Conservation (phyloP, 495 filamentous ascomycete genomes). For the Aspergillus sclerotioniger region DNA sequence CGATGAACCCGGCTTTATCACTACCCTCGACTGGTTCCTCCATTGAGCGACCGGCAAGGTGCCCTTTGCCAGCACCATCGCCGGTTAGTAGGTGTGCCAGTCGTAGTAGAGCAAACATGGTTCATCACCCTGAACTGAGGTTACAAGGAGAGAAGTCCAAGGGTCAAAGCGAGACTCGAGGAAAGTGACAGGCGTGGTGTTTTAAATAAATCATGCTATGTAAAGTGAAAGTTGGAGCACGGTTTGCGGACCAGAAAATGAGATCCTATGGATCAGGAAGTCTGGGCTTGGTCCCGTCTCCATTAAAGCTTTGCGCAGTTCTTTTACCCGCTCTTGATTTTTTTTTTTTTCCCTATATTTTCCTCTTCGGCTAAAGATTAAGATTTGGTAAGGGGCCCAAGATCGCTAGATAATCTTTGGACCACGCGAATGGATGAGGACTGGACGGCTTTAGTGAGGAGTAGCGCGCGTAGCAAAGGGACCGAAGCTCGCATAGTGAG, state of each 20-base stretch:
- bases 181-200: neutral
- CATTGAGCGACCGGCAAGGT: slow-evolving; percentile 1
- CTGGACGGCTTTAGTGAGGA: neutral
- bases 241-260: neutral
- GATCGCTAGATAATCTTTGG: slow-evolving; percentile 1
- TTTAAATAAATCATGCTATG: neutral
- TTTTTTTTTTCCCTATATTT: neutral
- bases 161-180: neutral
- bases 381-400: slow-evolving; percentile 2
- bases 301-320: neutral
- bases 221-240: neutral
- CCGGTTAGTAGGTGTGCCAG: neutral
- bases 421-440: neutral
- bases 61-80: neutral
- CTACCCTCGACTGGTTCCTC: slow-evolving; percentile 11
- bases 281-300: slow-evolving; percentile 1
- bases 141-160: neutral
- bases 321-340: neutral
- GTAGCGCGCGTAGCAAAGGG: neutral
- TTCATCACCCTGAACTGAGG: neutral
- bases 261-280: neutral
- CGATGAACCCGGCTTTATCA: slow-evolving; percentile 46
- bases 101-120: slow-evolving; percentile 3
- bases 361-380: neutral
- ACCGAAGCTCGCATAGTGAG: slow-evolving; percentile 1